Base-by-base conservation (phyloP, 768 basidiomycete genomes). In the Boletus eberwhitei region DNA sequence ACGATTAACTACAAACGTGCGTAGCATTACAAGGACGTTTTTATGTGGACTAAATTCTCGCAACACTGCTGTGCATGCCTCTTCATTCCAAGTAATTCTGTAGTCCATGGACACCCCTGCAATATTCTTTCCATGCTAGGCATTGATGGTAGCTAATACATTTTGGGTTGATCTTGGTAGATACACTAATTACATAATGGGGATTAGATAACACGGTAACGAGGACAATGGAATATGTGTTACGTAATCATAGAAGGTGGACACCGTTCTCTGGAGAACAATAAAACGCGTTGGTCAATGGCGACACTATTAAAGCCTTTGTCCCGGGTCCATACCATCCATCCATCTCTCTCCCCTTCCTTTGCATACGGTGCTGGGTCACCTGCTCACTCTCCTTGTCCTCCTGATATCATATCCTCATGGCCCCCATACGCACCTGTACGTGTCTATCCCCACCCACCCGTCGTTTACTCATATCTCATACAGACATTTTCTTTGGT, bases 401-500 rank as follows among this genome's bases (percentile, higher is more conserved):
- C 49, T 59, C 32, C 42, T 54, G 38, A 24, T 55, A 38, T 4
- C 32, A 40, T 35, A 31, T 59, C 50, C 12, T 48, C 50, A 72
- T 72, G 70, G 59, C 63, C 38, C 57, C 71, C 22, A 22, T 59
- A 37, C 78, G 77, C 63, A 78, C 74, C 58, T 82, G 81, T 81
- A 57, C 62, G 81, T 75, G 17, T 46, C 8, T 29, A 37, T 49
- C 16, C 31, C 16, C 8, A 0, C 54, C 24, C 5, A 3, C 50
- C 24, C 22, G 19, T 46, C 21, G 9, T 45, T 22, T n/a, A 4
- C 45, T 61, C 54, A 59, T 48, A 31, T 26, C 16, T 24, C 48
- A 4, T 36, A 11, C 59, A 80, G 79, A 84, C 61, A 64, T 80
- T 24, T 93, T 92, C 75, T 84, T 90, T 64, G 81, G 79, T 43